Evolutionary conservation across 2,329 filamentous ascomycete genomes (phyloP).

Genomic region (Trichoderma pleuroti): DNA sequence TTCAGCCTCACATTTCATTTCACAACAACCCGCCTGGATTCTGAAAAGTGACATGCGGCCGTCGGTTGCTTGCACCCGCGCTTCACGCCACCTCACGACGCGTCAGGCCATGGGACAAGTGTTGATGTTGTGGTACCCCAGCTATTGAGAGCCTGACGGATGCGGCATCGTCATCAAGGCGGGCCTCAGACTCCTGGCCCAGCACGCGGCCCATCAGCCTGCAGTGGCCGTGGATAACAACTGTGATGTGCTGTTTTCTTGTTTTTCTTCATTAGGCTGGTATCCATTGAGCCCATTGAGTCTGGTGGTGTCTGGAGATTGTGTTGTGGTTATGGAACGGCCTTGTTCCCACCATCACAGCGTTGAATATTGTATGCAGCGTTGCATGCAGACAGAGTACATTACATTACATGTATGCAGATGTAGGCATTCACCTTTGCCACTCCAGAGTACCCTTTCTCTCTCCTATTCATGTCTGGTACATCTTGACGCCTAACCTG

Average conservation of each 20-base stretch:
- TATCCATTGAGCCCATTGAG: not conserved
- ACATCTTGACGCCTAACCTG: not conserved
- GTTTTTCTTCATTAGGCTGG: not conserved
- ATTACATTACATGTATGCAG: not conserved
- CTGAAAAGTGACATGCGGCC: not conserved
- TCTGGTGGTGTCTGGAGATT: not conserved
- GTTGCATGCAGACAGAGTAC: not conserved
- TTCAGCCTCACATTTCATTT: not conserved
- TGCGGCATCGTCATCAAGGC: not conserved
- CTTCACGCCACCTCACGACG: not conserved
- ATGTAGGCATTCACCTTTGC: not conserved
- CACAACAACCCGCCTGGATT: too few species aligned
- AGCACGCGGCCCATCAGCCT: not conserved
- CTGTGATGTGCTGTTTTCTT: not conserved
- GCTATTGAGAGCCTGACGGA: not conserved
- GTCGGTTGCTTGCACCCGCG: not conserved
- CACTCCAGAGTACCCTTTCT: not conserved
- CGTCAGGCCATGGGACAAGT: not conserved
- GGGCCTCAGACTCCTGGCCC: not conserved
- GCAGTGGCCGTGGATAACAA: not conserved
- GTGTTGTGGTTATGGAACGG: not conserved
- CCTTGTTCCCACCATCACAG: not conserved
- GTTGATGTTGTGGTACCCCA: not conserved
- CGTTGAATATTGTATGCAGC: not conserved
- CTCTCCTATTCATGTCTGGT: not conserved